phyloP scores from a whole-genome alignment of 108 stramenopile species.

The Craspedostauros australis region DNA sequence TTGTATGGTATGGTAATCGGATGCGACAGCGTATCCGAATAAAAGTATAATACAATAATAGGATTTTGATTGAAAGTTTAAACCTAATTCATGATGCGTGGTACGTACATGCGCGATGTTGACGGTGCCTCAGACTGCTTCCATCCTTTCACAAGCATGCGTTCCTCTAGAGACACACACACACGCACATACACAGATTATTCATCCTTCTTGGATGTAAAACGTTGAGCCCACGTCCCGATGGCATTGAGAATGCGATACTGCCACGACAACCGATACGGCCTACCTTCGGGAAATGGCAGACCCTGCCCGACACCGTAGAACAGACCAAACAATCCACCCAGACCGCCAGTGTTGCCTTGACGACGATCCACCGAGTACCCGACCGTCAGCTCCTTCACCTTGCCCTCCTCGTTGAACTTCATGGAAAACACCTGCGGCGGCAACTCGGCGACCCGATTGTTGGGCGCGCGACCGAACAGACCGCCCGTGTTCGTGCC shows the following conservation, averaged over 20 bases:
- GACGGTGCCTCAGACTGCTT: no score
- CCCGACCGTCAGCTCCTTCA: constrained; percentile 56
- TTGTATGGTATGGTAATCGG: no score
- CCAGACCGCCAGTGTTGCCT: constrained; percentile 78
- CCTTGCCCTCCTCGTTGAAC: constrained; percentile 44
- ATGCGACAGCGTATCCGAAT: no score
- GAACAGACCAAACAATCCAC: constrained; percentile 69
- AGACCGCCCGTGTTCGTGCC: constrained; percentile 37
- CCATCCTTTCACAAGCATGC: no score
- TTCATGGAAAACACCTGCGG: constrained; percentile 35
- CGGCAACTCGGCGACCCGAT: constrained; percentile 35
- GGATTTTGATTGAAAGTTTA: no score
- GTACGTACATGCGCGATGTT: no score
- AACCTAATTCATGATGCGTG: no score
- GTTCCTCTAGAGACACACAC: no score
- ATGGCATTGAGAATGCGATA: constrained; percentile 20
- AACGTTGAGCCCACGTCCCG: no score
- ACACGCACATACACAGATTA: no score
- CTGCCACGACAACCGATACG: constrained; percentile 49
- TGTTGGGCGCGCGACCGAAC: constrained; percentile 41
- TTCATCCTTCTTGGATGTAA: no score
- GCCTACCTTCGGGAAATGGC: constrained; percentile 62
- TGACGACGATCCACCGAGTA: constrained; percentile 65
- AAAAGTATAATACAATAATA: no score
- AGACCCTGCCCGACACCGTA: constrained; percentile 64